Evolutionary conservation across 1,139 yeast species (phyloP).

Genomic region (Hyphopichia wangnamkhiaoensis): DNA sequence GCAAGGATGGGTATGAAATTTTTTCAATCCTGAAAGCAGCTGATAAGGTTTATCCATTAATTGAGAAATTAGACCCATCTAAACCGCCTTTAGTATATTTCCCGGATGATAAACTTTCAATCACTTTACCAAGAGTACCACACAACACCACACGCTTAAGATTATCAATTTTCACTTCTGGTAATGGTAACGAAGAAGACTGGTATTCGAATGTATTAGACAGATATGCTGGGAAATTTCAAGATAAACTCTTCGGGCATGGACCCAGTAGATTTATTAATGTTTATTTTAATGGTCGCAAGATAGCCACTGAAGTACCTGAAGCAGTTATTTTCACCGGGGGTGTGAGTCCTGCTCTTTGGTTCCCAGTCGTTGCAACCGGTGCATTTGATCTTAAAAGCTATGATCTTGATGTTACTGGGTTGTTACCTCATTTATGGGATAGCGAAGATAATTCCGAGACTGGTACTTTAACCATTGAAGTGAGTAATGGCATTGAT

Average conservation of each 20-base stretch:
- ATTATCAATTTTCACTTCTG: slow-evolving; percentile 66
- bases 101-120: slow-evolving; percentile 39
- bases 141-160: slow-evolving; percentile 58
- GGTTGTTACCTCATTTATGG: slow-evolving; percentile 67
- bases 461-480: slow-evolving; percentile 36
- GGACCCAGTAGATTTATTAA: slow-evolving; percentile 64
- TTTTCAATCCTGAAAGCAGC: slow-evolving; percentile 31
- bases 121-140: slow-evolving; percentile 41
- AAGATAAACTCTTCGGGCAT: slow-evolving; percentile 45
- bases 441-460: slow-evolving; percentile 23
- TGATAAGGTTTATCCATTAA: slow-evolving; percentile 32
- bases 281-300: slow-evolving; percentile 50
- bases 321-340: slow-evolving; percentile 73
- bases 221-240: slow-evolving; percentile 38
- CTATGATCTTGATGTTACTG: slow-evolving; percentile 65
- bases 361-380: slow-evolving; percentile 76
- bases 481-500: slow-evolving; percentile 60
- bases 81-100: slow-evolving; percentile 45
- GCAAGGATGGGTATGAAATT: slow-evolving; percentile 9
- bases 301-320: slow-evolving; percentile 54
- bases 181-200: slow-evolving; percentile 79
- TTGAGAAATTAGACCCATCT: slow-evolving; percentile 18
- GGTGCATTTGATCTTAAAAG: slow-evolving; percentile 73
- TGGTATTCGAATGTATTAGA: slow-evolving; percentile 75
- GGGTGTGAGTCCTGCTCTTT: slow-evolving; percentile 73